Percentiles rank a stretch among this genome's conserved stretches.
phyloP scores from a whole-genome alignment of 2,329 filamentous ascomycete genomes.

The Corniculantispora saksenae region DNA sequence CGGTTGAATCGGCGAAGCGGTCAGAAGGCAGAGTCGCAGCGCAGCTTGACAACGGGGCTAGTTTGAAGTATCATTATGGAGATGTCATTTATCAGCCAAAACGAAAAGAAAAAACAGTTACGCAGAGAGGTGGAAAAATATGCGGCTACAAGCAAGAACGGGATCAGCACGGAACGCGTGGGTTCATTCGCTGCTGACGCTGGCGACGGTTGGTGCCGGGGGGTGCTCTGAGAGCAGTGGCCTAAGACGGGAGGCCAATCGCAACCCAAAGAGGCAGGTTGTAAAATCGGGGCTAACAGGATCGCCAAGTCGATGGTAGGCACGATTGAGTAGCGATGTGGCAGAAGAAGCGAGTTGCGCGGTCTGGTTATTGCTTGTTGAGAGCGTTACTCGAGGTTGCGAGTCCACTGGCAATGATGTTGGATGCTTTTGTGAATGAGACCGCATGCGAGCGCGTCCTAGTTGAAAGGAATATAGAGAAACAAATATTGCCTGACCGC shows the following conservation, averaged over 20 bases:
- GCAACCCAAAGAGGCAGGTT: slow-evolving; percentile 5
- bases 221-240: neutral
- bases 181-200: no score
- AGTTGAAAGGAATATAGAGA: no score
- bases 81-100: neutral
- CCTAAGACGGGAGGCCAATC: neutral
- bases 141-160: neutral
- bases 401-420: no score
- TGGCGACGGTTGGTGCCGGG: neutral
- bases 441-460: no score
- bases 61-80: neutral
- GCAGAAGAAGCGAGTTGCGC: neutral
- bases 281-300: slow-evolving; percentile 4
- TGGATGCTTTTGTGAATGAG: no score
- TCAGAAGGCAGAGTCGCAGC: neutral
- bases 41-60: neutral
- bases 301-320: slow-evolving; percentile 13
- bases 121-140: neutral
- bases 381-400: neutral
- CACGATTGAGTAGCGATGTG: neutral
- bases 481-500: no score
- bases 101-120: neutral
- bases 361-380: neutral
- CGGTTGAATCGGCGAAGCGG: neutral
- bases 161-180: neutral